Base-by-base conservation (phyloP, 495 filamentous ascomycete species). In the Aspergillus leporis region DNA sequence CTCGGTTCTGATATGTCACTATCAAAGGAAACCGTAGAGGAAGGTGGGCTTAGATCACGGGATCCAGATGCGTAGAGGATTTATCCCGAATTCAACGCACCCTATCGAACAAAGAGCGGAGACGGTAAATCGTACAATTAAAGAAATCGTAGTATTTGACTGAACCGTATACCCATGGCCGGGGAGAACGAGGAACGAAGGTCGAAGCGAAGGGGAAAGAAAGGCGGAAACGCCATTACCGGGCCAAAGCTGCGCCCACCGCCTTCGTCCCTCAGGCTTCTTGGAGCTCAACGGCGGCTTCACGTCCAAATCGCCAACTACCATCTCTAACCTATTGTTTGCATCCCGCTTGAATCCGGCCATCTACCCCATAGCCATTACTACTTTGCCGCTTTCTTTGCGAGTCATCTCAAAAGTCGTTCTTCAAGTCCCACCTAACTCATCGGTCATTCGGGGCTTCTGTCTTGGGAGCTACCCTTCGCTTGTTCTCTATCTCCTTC, bases 381-480 rank as follows among this genome's bases (percentile, higher is more conserved):
- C 28, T 19, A 18, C 48, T n/a, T 43, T 13, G 28, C 16, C 28
- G 10, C 50, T 18, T 10, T 21, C 28, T 14, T 56, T n/a, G 41
- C 48, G 10, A 36, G 28, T 19, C 25, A n/a, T 28, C 50, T 50
- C 21, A 25, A 6, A 18, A 22, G 34, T 12, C 41, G 6, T 43
- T 22, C 30, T 40, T 41, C 55, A 10, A 19, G 31, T 19, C 25
- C 32, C 30, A 22, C 18, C 16, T 43, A 41, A 21, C 47, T 13
- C 53, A 31, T 55, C 51, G 53, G 45, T 52, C 55, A 30, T 49
- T 62, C 59, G 68, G 64, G 75, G 70, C 75, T 77, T 77, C 75
- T 69, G 62, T 54, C 43, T 40, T 62, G 73, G 75, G 72, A 77
- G 72, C 70, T 67, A 66, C 69, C 66, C 61, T 60, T 54, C 30